phyloP scores from a whole-genome alignment of 2,329 filamentous ascomycete species.

The Bertia moriformis region DNA sequence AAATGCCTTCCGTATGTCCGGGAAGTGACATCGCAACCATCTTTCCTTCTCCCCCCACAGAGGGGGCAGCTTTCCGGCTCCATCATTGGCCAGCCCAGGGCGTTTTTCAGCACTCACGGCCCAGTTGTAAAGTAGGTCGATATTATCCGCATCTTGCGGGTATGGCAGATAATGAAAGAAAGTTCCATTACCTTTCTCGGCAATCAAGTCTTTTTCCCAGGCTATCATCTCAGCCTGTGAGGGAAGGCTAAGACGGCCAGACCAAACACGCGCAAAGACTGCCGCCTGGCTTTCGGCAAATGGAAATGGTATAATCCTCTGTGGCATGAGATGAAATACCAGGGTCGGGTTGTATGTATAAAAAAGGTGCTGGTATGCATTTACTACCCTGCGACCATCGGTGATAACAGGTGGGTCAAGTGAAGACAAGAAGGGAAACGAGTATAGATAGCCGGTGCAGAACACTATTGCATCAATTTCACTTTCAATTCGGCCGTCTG shows the following conservation, averaged over 20 bases:
- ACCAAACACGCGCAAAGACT: constrained; percentile 39
- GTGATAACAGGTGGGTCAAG: constrained; percentile 20
- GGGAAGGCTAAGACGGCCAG: constrained; percentile 34
- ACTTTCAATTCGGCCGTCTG: constrained; percentile 31
- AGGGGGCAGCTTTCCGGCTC: constrained; percentile 32
- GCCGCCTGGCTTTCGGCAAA: constrained; percentile 42
- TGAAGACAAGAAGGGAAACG: constrained; percentile 32
- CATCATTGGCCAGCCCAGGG: constrained; percentile 18
- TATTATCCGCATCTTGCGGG: not conserved
- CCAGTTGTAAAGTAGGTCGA: not conserved
- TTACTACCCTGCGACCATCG: constrained; percentile 32
- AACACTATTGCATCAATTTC: constrained; percentile 41
- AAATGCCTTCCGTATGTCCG: constrained; percentile 39
- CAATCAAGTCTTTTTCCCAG: constrained; percentile 29
- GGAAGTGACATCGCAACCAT: constrained; percentile 38
- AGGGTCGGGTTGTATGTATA: constrained; percentile 38
- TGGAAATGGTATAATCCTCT: constrained; percentile 45
- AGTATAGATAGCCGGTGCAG: constrained; percentile 50
- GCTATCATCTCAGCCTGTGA: constrained; percentile 27
- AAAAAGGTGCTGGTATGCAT: constrained; percentile 44
- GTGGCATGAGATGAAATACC: constrained; percentile 36
- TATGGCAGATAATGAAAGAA: not conserved
- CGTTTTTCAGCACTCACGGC: not conserved
- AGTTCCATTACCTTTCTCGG: constrained; percentile 16
- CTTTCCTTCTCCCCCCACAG: constrained; percentile 38